Evolutionary conservation across 345 rosid species (phyloP), one percentile per base, ranked within the genome.

Genomic region (Citrus hindsii): DNA sequence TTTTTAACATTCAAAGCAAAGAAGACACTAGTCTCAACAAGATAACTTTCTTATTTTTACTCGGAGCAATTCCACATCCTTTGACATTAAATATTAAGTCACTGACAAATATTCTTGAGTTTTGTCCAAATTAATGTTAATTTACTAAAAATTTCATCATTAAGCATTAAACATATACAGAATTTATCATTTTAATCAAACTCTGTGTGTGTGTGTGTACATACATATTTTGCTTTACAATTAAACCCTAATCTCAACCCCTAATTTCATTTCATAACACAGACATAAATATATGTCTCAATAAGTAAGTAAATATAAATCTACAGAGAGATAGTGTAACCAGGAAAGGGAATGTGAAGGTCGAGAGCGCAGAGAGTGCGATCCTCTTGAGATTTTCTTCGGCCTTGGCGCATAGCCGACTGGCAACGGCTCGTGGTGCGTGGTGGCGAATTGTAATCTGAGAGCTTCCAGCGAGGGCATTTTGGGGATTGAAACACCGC

Each of bases 381-480:
- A 82, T 95, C 97, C 86, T 95, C 98, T 85, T 89, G 93, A 81
- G 77, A 85, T 76, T 83, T 86, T 68, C 98, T 80, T 48, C 93
- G 93, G 61, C 97, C 98, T 78, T 84, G 92, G 28, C 90, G 87
- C 69, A 85, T 77, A 12, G 97, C 94, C 33, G 84, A 83, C 37
- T 92, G 96, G 87, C 98, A 94, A 67, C 75, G 90, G 59, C 80
- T 71, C 30, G 76, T 13, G 38, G 84, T 25, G 19, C 86, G 90
- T 1, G 84, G 68, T 14, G 70, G 84, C 19, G 90, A 86, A 48
- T 72, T 84, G 76, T 77, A 79, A 64, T 81, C 62, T 2, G 85
- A 88, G 74, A 92, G 92, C 79, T 81, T 92, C 98, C 98, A 92
- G 42, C 86, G 91, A 83, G 98, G 98, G 83, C 97, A 94, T 84